phyloP scores from a whole-genome alignment of 1,139 yeast genomes.

The Hyphopichia khmerensis region DNA sequence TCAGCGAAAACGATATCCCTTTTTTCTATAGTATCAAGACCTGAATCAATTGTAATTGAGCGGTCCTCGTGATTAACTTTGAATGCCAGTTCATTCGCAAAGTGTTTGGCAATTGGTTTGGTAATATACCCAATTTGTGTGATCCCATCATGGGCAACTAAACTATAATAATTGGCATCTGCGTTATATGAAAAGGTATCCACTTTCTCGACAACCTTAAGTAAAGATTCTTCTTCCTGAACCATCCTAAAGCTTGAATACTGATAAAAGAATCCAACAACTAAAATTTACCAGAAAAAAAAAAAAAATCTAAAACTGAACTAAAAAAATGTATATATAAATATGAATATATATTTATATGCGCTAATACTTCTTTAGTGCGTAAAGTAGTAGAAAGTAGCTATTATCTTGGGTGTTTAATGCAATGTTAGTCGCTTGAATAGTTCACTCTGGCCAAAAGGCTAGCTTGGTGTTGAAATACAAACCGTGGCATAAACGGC shows the following conservation, averaged over 20 bases:
- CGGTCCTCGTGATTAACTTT: slow-evolving; percentile 25
- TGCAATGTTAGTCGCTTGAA: too few relatives aligned
- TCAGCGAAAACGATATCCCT: slow-evolving; percentile 45
- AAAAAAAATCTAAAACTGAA: too few relatives aligned
- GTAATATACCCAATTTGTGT: slow-evolving; percentile 53
- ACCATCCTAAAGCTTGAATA: background rate
- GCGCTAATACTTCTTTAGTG: too few relatives aligned
- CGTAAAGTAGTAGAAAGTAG: too few relatives aligned
- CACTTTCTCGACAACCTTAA: slow-evolving; percentile 34
- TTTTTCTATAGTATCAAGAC: slow-evolving; percentile 43
- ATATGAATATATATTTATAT: too few relatives aligned
- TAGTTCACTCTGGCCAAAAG: too few relatives aligned
- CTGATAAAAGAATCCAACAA: too few relatives aligned
- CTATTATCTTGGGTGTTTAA: too few relatives aligned
- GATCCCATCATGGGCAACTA: slow-evolving; percentile 51
- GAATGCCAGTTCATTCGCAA: slow-evolving; percentile 32
- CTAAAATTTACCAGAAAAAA: too few relatives aligned
- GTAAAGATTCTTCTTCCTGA: slow-evolving; percentile 8
- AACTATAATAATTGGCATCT: slow-evolving; percentile 26
- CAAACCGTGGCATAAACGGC: too few relatives aligned
- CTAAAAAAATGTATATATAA: too few relatives aligned
- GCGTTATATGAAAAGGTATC: slow-evolving; percentile 49
- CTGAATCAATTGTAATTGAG: slow-evolving; percentile 34
- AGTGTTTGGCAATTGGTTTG: slow-evolving; percentile 40
- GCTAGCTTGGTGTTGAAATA: too few relatives aligned